phyloP scores from a whole-genome alignment of 805 yeast genomes.

The Yarrowia sp. region DNA sequence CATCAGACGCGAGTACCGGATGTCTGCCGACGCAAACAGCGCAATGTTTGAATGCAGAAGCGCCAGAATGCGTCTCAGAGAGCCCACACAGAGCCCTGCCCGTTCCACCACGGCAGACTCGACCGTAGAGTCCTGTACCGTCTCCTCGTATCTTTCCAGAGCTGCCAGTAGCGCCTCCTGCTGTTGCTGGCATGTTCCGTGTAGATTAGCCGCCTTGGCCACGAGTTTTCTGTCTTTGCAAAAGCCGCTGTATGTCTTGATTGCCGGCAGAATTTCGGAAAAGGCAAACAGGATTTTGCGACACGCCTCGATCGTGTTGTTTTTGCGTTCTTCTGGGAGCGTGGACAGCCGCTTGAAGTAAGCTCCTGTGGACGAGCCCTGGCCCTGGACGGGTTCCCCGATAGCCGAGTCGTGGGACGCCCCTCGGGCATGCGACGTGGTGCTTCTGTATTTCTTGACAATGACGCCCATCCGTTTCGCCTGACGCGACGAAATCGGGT shows the following conservation, averaged over 20 bases:
- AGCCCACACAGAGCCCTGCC: slow-evolving; percentile 48
- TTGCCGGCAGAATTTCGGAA: slow-evolving; percentile 67
- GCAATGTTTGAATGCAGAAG: slow-evolving; percentile 9
- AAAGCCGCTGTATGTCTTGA: slow-evolving; percentile 63
- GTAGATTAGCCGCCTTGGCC: slow-evolving; percentile 25
- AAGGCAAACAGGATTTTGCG: slow-evolving; percentile 67
- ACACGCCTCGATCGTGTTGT: slow-evolving; percentile 54
- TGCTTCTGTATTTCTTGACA: slow-evolving; percentile 52
- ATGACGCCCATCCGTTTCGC: slow-evolving; percentile 80
- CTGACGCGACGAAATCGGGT: slow-evolving; percentile 60
- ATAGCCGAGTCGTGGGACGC: slow-evolving; percentile 37
- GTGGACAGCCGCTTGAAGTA: slow-evolving; percentile 71
- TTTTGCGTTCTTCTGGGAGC: slow-evolving; percentile 57
- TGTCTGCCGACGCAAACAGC: slow-evolving; percentile 51
- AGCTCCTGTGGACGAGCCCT: slow-evolving; percentile 50
- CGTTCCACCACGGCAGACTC: slow-evolving; percentile 26
- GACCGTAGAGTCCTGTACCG: slow-evolving; percentile 16
- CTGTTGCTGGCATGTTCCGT: slow-evolving; percentile 40
- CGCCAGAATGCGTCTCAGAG: slow-evolving; percentile 15
- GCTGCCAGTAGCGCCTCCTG: slow-evolving; percentile 58
- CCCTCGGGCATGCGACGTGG: slow-evolving; percentile 22
- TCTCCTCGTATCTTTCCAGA: slow-evolving; percentile 52
- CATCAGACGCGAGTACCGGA: slow-evolving; percentile 69
- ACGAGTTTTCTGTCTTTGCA: slow-evolving; percentile 55
- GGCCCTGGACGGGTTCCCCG: slow-evolving; percentile 24